Conservation (phyloP, 1,284 basidiomycete species). For the Naganishia sp. region DNA sequence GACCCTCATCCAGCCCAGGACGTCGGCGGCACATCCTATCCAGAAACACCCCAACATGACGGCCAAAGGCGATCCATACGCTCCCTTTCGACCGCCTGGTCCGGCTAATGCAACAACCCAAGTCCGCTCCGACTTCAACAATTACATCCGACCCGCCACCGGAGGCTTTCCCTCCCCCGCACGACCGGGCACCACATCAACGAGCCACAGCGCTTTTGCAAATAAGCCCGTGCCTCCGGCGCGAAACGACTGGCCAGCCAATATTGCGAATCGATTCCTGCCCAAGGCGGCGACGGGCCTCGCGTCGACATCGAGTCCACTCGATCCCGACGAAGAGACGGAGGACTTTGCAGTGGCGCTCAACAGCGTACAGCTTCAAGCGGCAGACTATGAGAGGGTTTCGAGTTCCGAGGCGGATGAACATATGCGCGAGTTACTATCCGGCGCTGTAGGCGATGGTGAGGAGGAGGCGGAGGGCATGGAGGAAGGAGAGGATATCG, state of each 20-base stretch:
- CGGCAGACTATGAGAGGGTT: constrained; percentile 32
- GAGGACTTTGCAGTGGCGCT: constrained; percentile 31
- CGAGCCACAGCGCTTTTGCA: neutral
- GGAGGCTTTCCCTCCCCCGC: constrained; percentile 28
- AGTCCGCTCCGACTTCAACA: constrained; percentile 12
- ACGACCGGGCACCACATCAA: neutral
- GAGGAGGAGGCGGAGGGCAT: constrained; percentile 52
- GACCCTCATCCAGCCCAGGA: neutral
- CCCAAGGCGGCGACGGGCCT: constrained; percentile 1
- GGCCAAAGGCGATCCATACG: constrained; percentile 14
- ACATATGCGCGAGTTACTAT: constrained; percentile 58
- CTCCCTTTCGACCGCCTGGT: constrained; percentile 16
- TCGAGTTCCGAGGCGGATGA: constrained; percentile 58
- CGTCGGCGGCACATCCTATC: constrained; percentile 9
- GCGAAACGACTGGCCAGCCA: constrained; percentile 20
- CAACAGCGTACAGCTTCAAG: constrained; percentile 15
- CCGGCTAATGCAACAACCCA: neutral
- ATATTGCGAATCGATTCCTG: constrained; percentile 9
- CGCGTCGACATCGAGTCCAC: too few species aligned
- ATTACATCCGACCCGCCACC: constrained; percentile 26
- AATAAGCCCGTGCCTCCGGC: constrained; percentile 1
- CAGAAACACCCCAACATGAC: neutral
- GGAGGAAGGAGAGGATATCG: constrained; percentile 63
- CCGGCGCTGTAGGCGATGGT: constrained; percentile 53
- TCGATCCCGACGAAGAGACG: constrained; percentile 20